Evolutionary conservation across 257 asterid genomes (phyloP).

Genomic region (Linaria vulgaris): DNA sequence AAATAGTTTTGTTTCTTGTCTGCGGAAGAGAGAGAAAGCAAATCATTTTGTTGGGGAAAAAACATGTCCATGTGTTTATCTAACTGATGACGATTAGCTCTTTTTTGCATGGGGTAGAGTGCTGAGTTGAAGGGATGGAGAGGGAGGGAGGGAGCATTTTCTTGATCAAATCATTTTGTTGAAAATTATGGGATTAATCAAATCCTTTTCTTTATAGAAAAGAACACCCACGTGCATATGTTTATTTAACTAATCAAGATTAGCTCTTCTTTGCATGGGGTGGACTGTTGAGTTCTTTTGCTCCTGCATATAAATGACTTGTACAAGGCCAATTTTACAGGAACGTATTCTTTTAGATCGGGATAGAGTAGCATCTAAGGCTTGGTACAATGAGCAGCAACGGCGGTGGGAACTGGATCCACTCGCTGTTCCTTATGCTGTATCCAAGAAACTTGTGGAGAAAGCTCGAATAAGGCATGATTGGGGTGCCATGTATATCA

Average conservation of each 20-base stretch:
- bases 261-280: constrained; percentile 27
- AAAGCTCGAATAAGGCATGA: constrained; percentile 97
- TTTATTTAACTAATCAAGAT: constrained; percentile 14
- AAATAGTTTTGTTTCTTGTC: background rate
- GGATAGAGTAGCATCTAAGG: constrained; percentile 86
- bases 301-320: constrained; percentile 25
- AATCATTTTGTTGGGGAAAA: too few relatives aligned
- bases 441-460: constrained; percentile 77
- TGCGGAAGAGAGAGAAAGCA: background rate
- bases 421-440: constrained; percentile 87
- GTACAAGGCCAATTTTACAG: constrained; percentile 41
- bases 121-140: too few relatives aligned
- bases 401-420: constrained; percentile 97
- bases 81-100: too few relatives aligned
- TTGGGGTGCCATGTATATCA: constrained; percentile 82
- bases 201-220: background rate
- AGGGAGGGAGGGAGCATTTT: background rate
- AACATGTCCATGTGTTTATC: too few relatives aligned
- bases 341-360: constrained; percentile 77
- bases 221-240: background rate
- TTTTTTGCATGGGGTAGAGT: too few relatives aligned
- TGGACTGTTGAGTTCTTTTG: constrained; percentile 19
- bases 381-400: constrained; percentile 80
- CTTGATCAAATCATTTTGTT: background rate
- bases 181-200: background rate